A percentile compares a stretch with the other conserved stretches of the same genome.
phyloP scores from a whole-genome alignment of 1,284 basidiomycete genomes.

The Sparassis latifolia region DNA sequence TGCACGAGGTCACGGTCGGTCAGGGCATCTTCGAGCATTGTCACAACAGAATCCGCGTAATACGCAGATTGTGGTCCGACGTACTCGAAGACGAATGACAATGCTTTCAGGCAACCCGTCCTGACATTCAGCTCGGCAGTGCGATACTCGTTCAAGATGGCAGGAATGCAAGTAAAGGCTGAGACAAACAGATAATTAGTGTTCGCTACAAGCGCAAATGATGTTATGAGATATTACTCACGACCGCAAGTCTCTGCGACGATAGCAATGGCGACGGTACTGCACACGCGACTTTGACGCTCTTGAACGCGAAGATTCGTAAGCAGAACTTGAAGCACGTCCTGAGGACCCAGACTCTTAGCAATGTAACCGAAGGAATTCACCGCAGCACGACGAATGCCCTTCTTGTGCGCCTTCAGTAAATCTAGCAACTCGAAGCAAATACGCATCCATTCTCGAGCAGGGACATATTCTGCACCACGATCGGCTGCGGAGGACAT shows the following conservation, averaged over 20 bases:
- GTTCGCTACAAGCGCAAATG: background rate
- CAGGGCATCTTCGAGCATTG: constrained; percentile 95
- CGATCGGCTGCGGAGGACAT: constrained; percentile 69
- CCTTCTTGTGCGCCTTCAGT: constrained; percentile 98
- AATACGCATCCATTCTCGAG: constrained; percentile 99
- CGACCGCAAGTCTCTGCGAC: constrained; percentile 96
- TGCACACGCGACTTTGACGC: constrained; percentile 97
- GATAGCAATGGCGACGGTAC: constrained; percentile 97
- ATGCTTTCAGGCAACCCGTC: constrained; percentile 97
- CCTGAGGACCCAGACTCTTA: constrained; percentile 98
- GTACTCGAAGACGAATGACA: constrained; percentile 99
- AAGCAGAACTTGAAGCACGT: constrained; percentile 92
- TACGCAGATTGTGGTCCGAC: constrained; percentile 99
- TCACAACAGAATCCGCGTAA: constrained; percentile 95
- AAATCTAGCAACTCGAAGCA: constrained; percentile 98
- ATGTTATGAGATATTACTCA: constrained; percentile 34
- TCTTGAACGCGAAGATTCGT: constrained; percentile 98
- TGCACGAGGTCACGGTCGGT: constrained; percentile 98
- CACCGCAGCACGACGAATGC: constrained; percentile 96
- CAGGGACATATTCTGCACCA: constrained; percentile 96
- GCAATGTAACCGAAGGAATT: constrained; percentile 99
- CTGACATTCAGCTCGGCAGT: constrained; percentile 98
- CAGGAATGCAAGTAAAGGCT: constrained; percentile 98
- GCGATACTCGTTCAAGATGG: constrained; percentile 97
- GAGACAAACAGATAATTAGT: constrained; percentile 14